Evolutionary conservation across 441 rosid genomes (phyloP).

Genomic region (Kokia cookei): DNA sequence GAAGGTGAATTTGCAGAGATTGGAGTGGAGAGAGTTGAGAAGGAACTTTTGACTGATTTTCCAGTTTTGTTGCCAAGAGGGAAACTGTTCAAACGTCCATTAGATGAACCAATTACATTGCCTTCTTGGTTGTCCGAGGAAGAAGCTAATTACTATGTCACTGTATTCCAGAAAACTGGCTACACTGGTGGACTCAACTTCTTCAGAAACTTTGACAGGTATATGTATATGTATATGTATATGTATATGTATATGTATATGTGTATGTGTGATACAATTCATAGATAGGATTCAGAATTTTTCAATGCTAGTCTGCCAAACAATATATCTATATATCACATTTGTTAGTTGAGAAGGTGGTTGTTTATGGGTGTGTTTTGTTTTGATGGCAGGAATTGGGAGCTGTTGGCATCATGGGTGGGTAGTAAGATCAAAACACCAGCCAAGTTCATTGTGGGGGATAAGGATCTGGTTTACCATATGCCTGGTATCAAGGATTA

Average conservation of each 20-base stretch:
- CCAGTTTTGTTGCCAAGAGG: slow-evolving; percentile 1
- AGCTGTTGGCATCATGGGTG: slow-evolving; percentile 70
- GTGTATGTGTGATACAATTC: no score
- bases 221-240: no score
- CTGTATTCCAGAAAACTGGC: slow-evolving; percentile 8
- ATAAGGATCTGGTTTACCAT: slow-evolving; percentile 55
- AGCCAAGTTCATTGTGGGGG: slow-evolving; percentile 64
- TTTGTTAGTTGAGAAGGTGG: no score
- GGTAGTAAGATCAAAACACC: slow-evolving; percentile 54
- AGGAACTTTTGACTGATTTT: slow-evolving; percentile 4
- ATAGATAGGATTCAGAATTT: no score
- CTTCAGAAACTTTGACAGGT: not conserved
- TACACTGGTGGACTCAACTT: slow-evolving; percentile 6
- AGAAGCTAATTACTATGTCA: not conserved
- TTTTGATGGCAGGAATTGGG: slow-evolving; percentile 10
- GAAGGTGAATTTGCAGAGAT: slow-evolving; percentile 27
- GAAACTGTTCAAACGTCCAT: slow-evolving; percentile 3
- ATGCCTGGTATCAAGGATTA: slow-evolving; percentile 46
- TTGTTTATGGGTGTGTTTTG: not conserved
- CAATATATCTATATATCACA: no score
- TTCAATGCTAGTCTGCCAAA: no score
- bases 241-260: no score
- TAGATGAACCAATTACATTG: not conserved
- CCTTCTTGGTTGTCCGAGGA: slow-evolving; percentile 7
- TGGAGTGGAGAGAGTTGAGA: slow-evolving; percentile 21